Evolutionary conservation across 2,329 filamentous ascomycete species (phyloP), one percentile per base, ranked within the genome.

Genomic region (Aspergillus piperis): DNA sequence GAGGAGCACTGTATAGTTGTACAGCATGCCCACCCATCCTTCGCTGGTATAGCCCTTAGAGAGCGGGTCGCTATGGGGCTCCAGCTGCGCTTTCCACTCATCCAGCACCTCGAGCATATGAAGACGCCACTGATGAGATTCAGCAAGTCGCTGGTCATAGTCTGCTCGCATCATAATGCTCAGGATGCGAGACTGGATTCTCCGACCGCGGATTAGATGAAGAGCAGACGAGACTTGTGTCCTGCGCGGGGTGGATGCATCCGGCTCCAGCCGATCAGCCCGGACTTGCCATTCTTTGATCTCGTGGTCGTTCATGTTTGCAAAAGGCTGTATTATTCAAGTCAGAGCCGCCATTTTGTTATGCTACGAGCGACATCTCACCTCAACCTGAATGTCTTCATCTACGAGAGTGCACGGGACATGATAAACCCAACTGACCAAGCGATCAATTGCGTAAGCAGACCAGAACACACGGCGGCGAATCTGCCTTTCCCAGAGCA

Each of bases 11-110:
- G 53, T 55, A 11, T 55, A 55, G 19, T 55, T 55, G 36, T 55
- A 55, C 5, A 55, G n/a, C 53, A 55, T 55, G 10, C 53, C 53
- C 39, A 55, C 53, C 53, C 53, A 55, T 3, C 53, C 53, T 21
- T 55, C 53, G 10, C 53, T 55, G 25, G 53, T 55, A n/a, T 55
- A 55, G 11, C 53, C 53, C 13, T 27, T n/a, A 13, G 53, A 55
- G 8, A 30, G 39, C 1, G 53, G 53, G 25, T 55, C 53, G 15
- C 53, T 55, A 32, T 55, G 53, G 27, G 53, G 53, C 6, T 47
- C 39, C 38, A 55, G 39, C 19, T 55, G 53, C 8, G 30, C 8
- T n/a, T 55, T 55, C 53, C 53, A 55, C 19, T 55, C 39, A 5
- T 47, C 25, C 13, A 55, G 39, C 8, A 44, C n/a, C 15, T 55